These are phyloP conservation scores for Physaria fendleri DNA, from an alignment of 345 rosid genomes.

Conservation along the genomic window DNA sequence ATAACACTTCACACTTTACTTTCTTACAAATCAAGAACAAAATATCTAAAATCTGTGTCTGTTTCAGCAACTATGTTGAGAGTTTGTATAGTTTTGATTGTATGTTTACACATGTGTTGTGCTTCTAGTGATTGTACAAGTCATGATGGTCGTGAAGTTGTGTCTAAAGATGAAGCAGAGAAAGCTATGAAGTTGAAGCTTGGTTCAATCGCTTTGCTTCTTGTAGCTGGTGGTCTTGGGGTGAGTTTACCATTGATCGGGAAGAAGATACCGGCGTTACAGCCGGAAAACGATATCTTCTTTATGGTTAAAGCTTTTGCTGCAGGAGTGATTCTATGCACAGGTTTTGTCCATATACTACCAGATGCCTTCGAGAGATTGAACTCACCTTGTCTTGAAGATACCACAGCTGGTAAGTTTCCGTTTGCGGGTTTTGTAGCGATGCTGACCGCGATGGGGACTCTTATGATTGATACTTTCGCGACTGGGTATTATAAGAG, in stretches of 20 bases:
- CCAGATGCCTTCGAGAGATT: conserved; percentile 43
- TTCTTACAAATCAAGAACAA: conserved; percentile 5
- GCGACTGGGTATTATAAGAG: conserved; percentile 42
- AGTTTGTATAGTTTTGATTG: not conserved
- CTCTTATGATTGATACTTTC: conserved; percentile 39
- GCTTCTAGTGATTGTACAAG: conserved; percentile 29
- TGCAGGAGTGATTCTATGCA: conserved; percentile 45
- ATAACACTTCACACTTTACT: conserved; percentile 27
- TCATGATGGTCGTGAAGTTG: conserved; percentile 15
- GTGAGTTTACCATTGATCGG: conserved; percentile 32
- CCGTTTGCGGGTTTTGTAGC: conserved; percentile 44
- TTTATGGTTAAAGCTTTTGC: conserved; percentile 46
- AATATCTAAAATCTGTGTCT: conserved; percentile 22
- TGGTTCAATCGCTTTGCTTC: conserved; percentile 25
- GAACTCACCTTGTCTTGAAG: conserved; percentile 33
- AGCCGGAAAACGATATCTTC: conserved; percentile 34
- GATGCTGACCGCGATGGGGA: conserved; percentile 39
- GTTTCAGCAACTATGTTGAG: conserved; percentile 17
- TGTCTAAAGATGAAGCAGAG: conserved; percentile 18
- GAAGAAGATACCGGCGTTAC: conserved; percentile 27
- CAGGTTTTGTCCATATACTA: conserved; percentile 40
- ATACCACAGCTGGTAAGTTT: conserved; percentile 32
- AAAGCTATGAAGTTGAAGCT: conserved; percentile 22
- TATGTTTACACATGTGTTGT: conserved; percentile 27
- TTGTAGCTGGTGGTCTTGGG: conserved; percentile 28